Conservation (phyloP, 2,329 filamentous ascomycete genomes). For the Didymella arachidicola region DNA sequence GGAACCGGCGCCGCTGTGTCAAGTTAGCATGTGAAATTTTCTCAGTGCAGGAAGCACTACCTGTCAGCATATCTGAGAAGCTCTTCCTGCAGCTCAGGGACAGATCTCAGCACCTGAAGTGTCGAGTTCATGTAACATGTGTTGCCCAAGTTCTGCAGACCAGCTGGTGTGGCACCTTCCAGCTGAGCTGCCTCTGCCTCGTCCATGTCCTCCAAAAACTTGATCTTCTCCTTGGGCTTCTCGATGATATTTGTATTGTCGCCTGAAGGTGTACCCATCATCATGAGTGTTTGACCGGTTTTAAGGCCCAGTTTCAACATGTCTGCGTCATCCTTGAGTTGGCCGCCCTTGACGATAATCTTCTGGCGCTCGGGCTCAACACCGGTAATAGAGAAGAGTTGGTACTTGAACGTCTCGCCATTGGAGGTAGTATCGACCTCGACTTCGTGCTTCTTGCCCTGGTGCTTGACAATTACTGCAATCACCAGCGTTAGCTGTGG, state of each 20-base stretch:
- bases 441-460: slow-evolving; percentile 93
- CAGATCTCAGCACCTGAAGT: slow-evolving; percentile 84
- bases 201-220: slow-evolving; percentile 97
- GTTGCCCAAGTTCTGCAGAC: slow-evolving; percentile 91
- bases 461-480: slow-evolving; percentile 89
- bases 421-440: slow-evolving; percentile 85
- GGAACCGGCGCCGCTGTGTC: slow-evolving; percentile 40
- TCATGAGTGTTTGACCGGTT: slow-evolving; percentile 86
- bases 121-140: slow-evolving; percentile 99
- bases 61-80: slow-evolving; percentile 68
- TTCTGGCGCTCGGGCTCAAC: slow-evolving; percentile 98
- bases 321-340: slow-evolving; percentile 93
- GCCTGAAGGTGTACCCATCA: slow-evolving; percentile 89
- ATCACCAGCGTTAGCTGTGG: slow-evolving; percentile 33
- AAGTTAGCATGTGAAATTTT: slow-evolving; percentile 21
- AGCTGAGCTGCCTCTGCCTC: slow-evolving; percentile 87
- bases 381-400: slow-evolving; percentile 92
- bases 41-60: slow-evolving; percentile 28
- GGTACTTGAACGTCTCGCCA: slow-evolving; percentile 94
- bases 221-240: slow-evolving; percentile 78
- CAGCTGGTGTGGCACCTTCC: slow-evolving; percentile 84
- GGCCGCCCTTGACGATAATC: slow-evolving; percentile 90
- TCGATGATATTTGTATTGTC: slow-evolving; percentile 68
- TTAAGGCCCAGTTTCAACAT: slow-evolving; percentile 86
- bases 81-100: slow-evolving; percentile 88